Evolutionary conservation across 2,329 filamentous ascomycete genomes (phyloP), one percentile per base, ranked within the genome.

Genomic region (Diaporthe vexans): DNA sequence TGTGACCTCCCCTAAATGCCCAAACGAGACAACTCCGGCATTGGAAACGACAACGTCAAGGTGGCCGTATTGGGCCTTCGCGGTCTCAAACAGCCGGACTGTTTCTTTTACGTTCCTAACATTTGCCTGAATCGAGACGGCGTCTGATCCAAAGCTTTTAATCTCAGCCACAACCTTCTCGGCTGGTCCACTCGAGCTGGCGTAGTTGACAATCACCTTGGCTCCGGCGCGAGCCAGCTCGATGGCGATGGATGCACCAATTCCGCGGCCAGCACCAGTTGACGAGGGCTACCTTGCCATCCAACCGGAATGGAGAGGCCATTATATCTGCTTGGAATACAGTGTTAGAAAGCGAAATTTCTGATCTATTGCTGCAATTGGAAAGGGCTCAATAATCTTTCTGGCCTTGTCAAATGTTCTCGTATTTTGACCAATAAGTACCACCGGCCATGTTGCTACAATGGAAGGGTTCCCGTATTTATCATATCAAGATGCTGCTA

Each of bases 1-100:
- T 3, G 90, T 88, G 58, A 93, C 91, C 78, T 93, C 90, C 84
- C 91, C 89, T 74, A 92, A 88, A 82, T 91, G 90, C 75, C 91
- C 91, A 86, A 93, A 93, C 57, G 86, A 89, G 79, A 93, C 91
- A 71, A 92, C 91, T 59, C 92, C 92, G 57, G 89, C 91, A 86
- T 94, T 94, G 80, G 90, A 92, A 86, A 90, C 90, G 79, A 92
- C 92, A 78, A 94, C 92, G 84, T 94, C 87, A 79, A 94, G 87
- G 82, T 90, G 88, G 82, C 92, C 92, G 80, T 91, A 94, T 81
- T 89, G 85, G 77, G 85, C 84, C 76, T 91, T 85, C 68, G 91
- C 91, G 79, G 92, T 83, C 73, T 89, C 86, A 85, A 94, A 93
- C 78, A 94, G 85, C 74, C 84, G 82, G 71, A 88, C 86, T 77